Evolutionary conservation across 805 yeast species (phyloP).

Genomic region (Kazachstania viticola): DNA sequence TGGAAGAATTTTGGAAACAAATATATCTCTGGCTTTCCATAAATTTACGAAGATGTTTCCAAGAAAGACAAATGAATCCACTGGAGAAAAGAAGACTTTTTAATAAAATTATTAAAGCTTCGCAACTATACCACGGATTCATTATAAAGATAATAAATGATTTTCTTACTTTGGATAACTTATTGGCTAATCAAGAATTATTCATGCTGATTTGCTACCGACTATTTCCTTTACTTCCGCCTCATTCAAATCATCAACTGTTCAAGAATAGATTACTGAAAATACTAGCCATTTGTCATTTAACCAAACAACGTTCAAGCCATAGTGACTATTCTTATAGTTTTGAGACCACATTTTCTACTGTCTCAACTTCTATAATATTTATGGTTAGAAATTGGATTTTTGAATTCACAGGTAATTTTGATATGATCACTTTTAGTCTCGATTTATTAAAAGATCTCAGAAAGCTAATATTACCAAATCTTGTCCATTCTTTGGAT

Average conservation of each 20-base stretch:
- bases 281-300: slow-evolving; percentile 11
- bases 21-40: slow-evolving; percentile 10
- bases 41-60: slow-evolving; percentile 10
- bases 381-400: slow-evolving; percentile 10
- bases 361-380: slow-evolving; percentile 6
- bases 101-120: slow-evolving; percentile 4
- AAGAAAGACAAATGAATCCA: slow-evolving; percentile 3
- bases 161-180: slow-evolving; percentile 9
- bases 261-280: slow-evolving; percentile 7
- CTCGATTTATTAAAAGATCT: slow-evolving; percentile 9
- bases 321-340: neutral
- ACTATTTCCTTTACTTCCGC: slow-evolving; percentile 5
- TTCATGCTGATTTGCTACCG: slow-evolving; percentile 7
- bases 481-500: slow-evolving; percentile 6
- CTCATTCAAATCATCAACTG: neutral
- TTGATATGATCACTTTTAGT: slow-evolving; percentile 1
- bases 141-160: slow-evolving; percentile 4
- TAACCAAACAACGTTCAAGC: slow-evolving; percentile 6
- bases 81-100: slow-evolving; percentile 2
- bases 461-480: slow-evolving; percentile 7
- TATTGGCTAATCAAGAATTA: slow-evolving; percentile 6
- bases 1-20: slow-evolving; percentile 7
- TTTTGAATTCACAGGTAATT: neutral
- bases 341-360: slow-evolving; percentile 2
- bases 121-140: slow-evolving; percentile 6